A percentile compares a stretch with the other conserved stretches of the same genome.
These are phyloP conservation scores for Cytidiella melzeri DNA, from an alignment of 768 basidiomycete species.

Conservation along the genomic window DNA sequence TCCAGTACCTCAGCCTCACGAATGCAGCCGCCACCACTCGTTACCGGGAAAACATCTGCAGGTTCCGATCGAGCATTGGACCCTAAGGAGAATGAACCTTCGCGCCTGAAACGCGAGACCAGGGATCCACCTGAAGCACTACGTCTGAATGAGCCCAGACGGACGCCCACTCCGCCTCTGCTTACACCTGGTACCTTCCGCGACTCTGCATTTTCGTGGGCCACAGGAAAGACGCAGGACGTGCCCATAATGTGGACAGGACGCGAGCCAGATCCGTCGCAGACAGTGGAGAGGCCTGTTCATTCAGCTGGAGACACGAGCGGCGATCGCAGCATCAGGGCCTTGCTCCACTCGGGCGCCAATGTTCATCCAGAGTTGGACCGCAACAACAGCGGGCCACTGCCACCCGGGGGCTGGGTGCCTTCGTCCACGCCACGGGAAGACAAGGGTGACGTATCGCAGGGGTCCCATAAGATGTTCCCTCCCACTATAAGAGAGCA, in stretches of 20 bases:
- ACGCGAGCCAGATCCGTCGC: constrained; percentile 23
- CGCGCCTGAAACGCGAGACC: constrained; percentile 3
- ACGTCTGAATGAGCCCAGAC: constrained; percentile 15
- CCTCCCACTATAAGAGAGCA: constrained; percentile 21
- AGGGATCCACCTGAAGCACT: constrained; percentile 1
- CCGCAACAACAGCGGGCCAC: constrained; percentile 25
- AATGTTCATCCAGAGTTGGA: constrained; percentile 1
- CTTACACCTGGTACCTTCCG: constrained; percentile 57
- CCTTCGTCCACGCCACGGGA: constrained; percentile 46
- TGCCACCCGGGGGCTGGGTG: constrained; percentile 52
- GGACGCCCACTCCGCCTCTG: constrained; percentile 34
- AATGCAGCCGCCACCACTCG: neutral
- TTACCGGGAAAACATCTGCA: neutral
- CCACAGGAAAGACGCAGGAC: constrained; percentile 38
- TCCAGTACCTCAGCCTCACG: neutral
- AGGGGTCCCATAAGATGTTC: constrained; percentile 10
- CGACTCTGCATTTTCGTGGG: constrained; percentile 56
- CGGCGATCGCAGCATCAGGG: constrained; percentile 4
- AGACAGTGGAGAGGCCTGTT: neutral
- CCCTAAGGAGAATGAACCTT: neutral
- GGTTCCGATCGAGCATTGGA: neutral
- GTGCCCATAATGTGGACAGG: constrained; percentile 64
- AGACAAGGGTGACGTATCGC: constrained; percentile 18
- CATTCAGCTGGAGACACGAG: constrained; percentile 1
- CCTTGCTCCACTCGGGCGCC: constrained; percentile 8